phyloP scores from a whole-genome alignment of 2,329 filamentous ascomycete genomes.

The Colletotrichum tropicale region DNA sequence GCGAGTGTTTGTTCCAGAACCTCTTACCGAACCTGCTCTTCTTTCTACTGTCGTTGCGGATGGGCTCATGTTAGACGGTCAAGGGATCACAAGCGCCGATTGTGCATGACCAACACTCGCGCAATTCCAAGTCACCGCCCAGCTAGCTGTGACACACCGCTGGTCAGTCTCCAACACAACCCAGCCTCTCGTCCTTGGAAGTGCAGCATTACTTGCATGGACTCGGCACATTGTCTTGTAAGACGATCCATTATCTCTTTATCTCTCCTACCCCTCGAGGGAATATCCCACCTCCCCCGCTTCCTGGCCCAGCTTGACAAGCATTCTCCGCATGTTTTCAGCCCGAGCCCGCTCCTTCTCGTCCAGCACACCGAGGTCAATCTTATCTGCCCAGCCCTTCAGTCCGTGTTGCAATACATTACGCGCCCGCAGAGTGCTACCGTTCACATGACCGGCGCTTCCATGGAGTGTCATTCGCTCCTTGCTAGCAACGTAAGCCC shows the following conservation, averaged over 20 bases:
- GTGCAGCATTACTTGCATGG: neutral
- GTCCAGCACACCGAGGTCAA: slow-evolving; percentile 56
- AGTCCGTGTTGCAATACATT: slow-evolving; percentile 80
- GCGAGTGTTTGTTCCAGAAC: neutral
- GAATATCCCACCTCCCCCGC: slow-evolving; percentile 69
- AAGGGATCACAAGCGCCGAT: slow-evolving; percentile 4
- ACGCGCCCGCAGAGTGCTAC: slow-evolving; percentile 62
- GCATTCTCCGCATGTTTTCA: slow-evolving; percentile 65
- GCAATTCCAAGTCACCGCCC: slow-evolving; percentile 3
- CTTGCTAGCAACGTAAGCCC: slow-evolving; percentile 62
- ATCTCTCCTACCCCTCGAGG: slow-evolving; percentile 41
- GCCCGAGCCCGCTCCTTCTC: slow-evolving; percentile 54
- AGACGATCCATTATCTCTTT: neutral
- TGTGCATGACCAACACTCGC: slow-evolving; percentile 3
- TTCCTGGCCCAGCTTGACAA: slow-evolving; percentile 66
- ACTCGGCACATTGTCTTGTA: neutral
- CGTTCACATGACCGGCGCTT: slow-evolving; percentile 66
- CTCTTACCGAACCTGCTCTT: neutral
- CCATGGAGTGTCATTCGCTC: slow-evolving; percentile 77
- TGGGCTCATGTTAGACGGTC: neutral
- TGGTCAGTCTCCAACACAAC: neutral
- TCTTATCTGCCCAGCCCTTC: slow-evolving; percentile 66
- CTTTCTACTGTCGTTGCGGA: neutral
- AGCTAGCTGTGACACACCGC: slow-evolving; percentile 14
- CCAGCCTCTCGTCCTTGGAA: slow-evolving; percentile 4